A percentile compares a stretch with the other conserved stretches of the same genome.
phyloP scores from a whole-genome alignment of 306 rosid species.

The Medicago arabica region DNA sequence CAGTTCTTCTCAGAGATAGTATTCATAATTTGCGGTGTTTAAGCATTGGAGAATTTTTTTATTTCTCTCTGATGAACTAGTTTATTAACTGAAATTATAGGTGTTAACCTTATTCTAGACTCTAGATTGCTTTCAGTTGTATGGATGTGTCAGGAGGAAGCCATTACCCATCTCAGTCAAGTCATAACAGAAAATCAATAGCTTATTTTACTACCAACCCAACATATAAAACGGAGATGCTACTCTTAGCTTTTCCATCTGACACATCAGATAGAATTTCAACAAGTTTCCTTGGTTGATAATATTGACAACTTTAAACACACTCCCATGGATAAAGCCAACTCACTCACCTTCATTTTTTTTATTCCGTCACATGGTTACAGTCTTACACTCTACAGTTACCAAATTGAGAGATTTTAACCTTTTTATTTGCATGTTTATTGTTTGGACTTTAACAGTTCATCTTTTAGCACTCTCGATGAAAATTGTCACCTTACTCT shows the following conservation, averaged over 20 bases:
- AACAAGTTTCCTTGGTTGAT: neutral
- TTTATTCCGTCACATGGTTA: too few species aligned
- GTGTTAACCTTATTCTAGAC: neutral
- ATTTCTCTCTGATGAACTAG: neutral
- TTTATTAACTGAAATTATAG: neutral
- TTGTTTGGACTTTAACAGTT: neutral
- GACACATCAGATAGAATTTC: constrained; percentile 11
- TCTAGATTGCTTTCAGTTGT: neutral
- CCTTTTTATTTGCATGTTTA: too few species aligned
- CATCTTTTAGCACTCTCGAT: neutral
- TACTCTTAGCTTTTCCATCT: constrained; percentile 5
- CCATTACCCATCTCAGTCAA: too few species aligned
- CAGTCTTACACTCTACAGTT: too few species aligned
- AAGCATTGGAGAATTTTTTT: neutral
- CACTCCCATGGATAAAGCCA: neutral
- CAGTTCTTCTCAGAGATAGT: too few species aligned
- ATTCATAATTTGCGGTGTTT: neutral
- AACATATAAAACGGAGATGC: neutral
- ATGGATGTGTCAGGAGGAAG: neutral
- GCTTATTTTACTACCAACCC: neutral
- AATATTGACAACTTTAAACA: neutral
- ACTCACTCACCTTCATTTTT: too few species aligned
- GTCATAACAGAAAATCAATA: too few species aligned
- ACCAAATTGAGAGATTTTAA: too few species aligned
- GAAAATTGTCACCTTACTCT: too few species aligned